phyloP scores from a whole-genome alignment of 2,329 filamentous ascomycete genomes.

The Clarireedia paspali region DNA sequence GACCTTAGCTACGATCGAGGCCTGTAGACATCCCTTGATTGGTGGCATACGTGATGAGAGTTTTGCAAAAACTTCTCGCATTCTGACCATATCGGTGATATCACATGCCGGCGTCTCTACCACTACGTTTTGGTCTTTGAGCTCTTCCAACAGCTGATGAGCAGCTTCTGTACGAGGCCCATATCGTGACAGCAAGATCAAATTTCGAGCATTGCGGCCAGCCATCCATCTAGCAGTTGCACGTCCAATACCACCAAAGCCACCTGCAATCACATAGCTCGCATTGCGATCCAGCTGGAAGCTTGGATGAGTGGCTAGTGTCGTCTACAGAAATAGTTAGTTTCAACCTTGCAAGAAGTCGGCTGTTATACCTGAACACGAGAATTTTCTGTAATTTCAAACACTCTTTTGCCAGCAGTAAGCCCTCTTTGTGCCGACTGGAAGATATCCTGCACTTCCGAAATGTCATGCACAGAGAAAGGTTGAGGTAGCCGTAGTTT shows the following conservation, averaged over 20 bases:
- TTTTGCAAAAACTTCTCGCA: not conserved
- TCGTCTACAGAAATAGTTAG: not conserved
- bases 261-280: conserved; percentile 34
- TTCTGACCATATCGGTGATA: conserved; percentile 33
- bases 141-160: conserved; percentile 19
- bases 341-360: conserved; percentile 8
- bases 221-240: conserved; percentile 32
- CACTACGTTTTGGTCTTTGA: conserved; percentile 32
- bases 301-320: not conserved
- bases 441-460: no score
- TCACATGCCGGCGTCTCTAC: conserved; percentile 42
- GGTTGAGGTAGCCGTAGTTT: no score
- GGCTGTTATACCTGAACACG: conserved; percentile 21
- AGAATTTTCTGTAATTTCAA: not conserved
- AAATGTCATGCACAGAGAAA: no score
- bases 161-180: conserved; percentile 19
- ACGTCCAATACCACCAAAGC: conserved; percentile 35
- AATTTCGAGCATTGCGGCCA: conserved; percentile 10
- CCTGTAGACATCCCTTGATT: not conserved
- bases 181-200: conserved; percentile 21
- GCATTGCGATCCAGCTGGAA: conserved; percentile 13
- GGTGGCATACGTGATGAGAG: not conserved
- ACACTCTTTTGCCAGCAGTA: no score
- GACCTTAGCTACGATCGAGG: no score
- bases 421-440: no score